Evolutionary conservation across 2,329 filamentous ascomycete species (phyloP).

Genomic region (Penicillium sp.): DNA sequence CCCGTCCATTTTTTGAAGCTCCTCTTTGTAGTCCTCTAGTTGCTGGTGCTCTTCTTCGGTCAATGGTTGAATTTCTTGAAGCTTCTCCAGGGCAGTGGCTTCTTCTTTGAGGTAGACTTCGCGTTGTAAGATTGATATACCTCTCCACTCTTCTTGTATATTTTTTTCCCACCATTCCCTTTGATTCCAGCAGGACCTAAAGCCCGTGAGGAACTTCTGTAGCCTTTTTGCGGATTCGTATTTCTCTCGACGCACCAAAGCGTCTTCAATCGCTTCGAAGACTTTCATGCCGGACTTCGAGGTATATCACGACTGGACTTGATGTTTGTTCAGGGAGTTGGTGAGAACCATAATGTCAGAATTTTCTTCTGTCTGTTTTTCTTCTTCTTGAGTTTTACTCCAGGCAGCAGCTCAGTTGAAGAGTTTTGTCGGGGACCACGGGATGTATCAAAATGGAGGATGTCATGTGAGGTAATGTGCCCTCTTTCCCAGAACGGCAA

Average conservation of each 20-base stretch:
- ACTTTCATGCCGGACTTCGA: background rate
- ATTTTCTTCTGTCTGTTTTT: no score
- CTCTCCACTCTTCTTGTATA: background rate
- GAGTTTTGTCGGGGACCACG: background rate
- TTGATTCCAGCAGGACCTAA: background rate
- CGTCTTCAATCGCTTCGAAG: constrained; percentile 6
- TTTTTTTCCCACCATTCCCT: background rate
- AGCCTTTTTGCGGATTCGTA: background rate
- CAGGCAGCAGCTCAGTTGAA: background rate
- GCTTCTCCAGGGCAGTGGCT: background rate
- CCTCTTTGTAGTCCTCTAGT: background rate
- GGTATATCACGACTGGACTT: background rate
- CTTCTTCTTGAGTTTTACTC: no score
- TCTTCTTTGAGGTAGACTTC: constrained; percentile 7
- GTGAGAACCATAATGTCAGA: background rate
- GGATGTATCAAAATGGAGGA: background rate
- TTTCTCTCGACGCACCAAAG: background rate
- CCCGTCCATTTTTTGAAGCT: background rate
- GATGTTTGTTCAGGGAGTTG: background rate
- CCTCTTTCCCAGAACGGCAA: background rate
- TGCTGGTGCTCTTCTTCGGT: background rate
- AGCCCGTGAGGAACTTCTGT: background rate
- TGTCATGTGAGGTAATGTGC: background rate
- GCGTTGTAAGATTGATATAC: background rate
- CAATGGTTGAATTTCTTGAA: background rate